Percentiles rank a stretch among this genome's conserved stretches.
These are phyloP conservation scores for Jamesozyma rosinii DNA, from an alignment of 805 yeast genomes.

Conservation along the genomic window DNA sequence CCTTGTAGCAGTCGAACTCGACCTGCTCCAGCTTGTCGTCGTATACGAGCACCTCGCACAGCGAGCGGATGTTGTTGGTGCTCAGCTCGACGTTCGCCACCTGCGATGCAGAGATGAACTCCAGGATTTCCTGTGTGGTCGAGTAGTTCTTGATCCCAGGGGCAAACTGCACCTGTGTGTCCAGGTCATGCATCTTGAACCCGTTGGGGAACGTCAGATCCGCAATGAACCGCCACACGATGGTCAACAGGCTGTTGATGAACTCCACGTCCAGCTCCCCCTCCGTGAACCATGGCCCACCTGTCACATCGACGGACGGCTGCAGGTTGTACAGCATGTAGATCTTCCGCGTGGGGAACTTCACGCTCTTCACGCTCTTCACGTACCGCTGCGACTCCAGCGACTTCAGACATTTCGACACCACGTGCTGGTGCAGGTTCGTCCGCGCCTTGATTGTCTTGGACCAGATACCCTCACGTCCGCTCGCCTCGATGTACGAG, in stretches of 20 bases:
- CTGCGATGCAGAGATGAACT: constrained; percentile 60
- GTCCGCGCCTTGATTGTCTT: constrained; percentile 83
- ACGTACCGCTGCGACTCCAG: constrained; percentile 75
- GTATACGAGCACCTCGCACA: constrained; percentile 79
- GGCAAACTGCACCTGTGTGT: constrained; percentile 34
- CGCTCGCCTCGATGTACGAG: constrained; percentile 83
- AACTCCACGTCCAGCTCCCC: constrained; percentile 90
- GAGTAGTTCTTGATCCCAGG: constrained; percentile 57
- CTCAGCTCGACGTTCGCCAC: constrained; percentile 77
- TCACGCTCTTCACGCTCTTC: constrained; percentile 83
- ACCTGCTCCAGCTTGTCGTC: constrained; percentile 77
- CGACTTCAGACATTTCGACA: constrained; percentile 67
- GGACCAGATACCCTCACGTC: constrained; percentile 94
- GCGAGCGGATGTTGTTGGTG: constrained; percentile 60
- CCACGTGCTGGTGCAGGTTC: constrained; percentile 86
- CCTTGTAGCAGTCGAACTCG: constrained; percentile 56
- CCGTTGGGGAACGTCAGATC: constrained; percentile 68
- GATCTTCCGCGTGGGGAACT: constrained; percentile 87
- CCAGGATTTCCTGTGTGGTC: constrained; percentile 61
- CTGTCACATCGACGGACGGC: constrained; percentile 92
- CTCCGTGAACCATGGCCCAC: constrained; percentile 99
- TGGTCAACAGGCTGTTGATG: constrained; percentile 71
- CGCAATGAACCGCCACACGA: constrained; percentile 81
- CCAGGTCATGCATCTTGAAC: constrained; percentile 33
- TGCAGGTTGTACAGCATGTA: constrained; percentile 91